phyloP scores from a whole-genome alignment of 495 filamentous ascomycete species.

The Hypomontagnella monticulosa region DNA sequence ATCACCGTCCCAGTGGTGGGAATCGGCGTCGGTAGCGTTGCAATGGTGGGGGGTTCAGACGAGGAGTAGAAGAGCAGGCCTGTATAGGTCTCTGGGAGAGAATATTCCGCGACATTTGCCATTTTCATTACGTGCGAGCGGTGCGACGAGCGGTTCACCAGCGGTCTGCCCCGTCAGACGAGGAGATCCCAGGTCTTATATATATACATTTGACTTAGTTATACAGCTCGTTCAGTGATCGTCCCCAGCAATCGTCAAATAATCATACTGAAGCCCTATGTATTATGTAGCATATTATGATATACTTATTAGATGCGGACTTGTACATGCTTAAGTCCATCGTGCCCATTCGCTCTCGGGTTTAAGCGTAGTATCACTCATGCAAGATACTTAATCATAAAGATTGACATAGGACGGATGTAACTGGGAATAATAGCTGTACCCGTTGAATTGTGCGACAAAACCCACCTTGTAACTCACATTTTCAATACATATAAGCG shows the following conservation, averaged over 20 bases:
- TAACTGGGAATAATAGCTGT: too few relatives aligned
- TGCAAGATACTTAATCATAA: not conserved
- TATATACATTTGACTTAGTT: not conserved
- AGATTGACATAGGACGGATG: too few relatives aligned
- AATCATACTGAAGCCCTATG: not conserved
- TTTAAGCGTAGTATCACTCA: slow-evolving; percentile 6
- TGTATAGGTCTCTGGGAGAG: slow-evolving; percentile 34
- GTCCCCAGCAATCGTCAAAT: not conserved
- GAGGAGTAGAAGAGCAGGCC: slow-evolving; percentile 41
- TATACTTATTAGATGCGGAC: slow-evolving; percentile 9
- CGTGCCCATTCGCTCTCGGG: slow-evolving; percentile 11
- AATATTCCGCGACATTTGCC: slow-evolving; percentile 7
- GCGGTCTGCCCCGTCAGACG: too few relatives aligned
- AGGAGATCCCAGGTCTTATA: too few relatives aligned
- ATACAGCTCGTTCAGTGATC: not conserved
- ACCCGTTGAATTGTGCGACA: too few relatives aligned
- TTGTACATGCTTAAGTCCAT: slow-evolving; percentile 32
- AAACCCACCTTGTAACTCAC: too few relatives aligned
- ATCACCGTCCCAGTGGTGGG: slow-evolving; percentile 36
- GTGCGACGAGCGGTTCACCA: not conserved
- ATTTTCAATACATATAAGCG: too few relatives aligned
- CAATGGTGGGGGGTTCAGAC: slow-evolving; percentile 31
- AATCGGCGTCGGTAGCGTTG: slow-evolving; percentile 30
- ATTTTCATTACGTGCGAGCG: slow-evolving; percentile 17
- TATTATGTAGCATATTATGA: not conserved